Base-by-base conservation (phyloP, 1,139 yeast species). In the Nakaseomyces sp. region DNA sequence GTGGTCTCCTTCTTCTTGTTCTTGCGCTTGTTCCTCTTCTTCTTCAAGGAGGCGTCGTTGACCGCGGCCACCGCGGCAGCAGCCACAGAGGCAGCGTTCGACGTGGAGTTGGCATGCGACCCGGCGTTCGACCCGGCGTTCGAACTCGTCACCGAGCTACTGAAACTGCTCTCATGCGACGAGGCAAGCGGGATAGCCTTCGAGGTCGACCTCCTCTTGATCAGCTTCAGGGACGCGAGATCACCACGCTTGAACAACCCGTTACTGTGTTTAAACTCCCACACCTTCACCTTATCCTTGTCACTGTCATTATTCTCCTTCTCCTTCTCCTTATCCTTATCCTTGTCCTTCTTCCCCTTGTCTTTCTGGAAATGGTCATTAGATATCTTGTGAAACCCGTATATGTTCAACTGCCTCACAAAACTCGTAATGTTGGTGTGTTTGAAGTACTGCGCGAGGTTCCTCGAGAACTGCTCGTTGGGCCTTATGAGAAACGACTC, bases 351-450 rank as follows among this genome's bases (percentile, higher is more conserved):
- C 8, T 35, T 38, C 15, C 46, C 45, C 10, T 28, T 43, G 18
- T 40, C 37, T 37, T 36, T 39, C 29, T 50, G 45, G 37, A 36
- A 58, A 43, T 61, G 63, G 25, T 58, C 61, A 48, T 71, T 74
- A 45, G 73, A 70, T 15, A 81, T 86, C 61, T 82, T 82, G 58
- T 82, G 89, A 50, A 65, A 65, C 10, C 60, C 91, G 58, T 82
- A 82, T 86, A 82, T 82, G 63, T 82, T 83, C 47, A 82, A 59
- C 56, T 82, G 91, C 45, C 91, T 72, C 22, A 82, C 84, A 61
- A 82, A 82, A n/a, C 85, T 77, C 0, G 89, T 85, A 43, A 81
- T 81, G 57, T 82, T 82, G 35, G 86, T 80, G 60, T 82, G 91
- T 58, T 82, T 82, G 65, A 82, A 82, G 62, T 80, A 82, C 43